Percentiles rank a stretch among this genome's conserved stretches.
These are phyloP conservation scores for Solanum etuberosum DNA, from an alignment of 257 asterid genomes.

Conservation along the genomic window DNA sequence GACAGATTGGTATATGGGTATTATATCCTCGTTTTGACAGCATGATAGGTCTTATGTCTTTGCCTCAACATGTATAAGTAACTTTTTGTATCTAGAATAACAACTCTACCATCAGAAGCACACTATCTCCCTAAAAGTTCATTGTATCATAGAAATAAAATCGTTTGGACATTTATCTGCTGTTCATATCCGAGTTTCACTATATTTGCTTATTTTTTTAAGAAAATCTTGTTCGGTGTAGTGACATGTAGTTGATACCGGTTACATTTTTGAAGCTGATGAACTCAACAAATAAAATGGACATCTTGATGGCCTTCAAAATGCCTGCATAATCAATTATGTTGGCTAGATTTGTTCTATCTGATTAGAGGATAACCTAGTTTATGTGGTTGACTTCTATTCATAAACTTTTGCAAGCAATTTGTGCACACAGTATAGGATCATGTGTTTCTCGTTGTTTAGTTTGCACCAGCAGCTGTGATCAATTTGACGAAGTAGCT, in stretches of 20 bases:
- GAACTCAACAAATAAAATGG: not conserved
- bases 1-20: not conserved
- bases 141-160: not conserved
- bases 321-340: not conserved
- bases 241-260: not conserved
- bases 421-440: not conserved
- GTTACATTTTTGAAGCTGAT: not conserved
- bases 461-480: not conserved
- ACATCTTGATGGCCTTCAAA: not conserved
- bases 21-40: not conserved
- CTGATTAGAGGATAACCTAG: not conserved
- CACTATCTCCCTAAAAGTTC: not conserved
- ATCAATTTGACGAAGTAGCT: not conserved
- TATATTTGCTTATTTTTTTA: not conserved
- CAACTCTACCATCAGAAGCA: not conserved
- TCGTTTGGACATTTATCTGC: not conserved
- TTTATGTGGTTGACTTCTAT: not conserved
- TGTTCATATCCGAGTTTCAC: not conserved
- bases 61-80: not conserved
- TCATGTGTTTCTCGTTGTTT: not conserved
- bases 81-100: not conserved
- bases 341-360: not conserved
- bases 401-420: not conserved
- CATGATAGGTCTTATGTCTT: not conserved
- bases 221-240: not conserved